Conservation (phyloP, 495 filamentous ascomycete genomes). For the Penicillium lividum region DNA sequence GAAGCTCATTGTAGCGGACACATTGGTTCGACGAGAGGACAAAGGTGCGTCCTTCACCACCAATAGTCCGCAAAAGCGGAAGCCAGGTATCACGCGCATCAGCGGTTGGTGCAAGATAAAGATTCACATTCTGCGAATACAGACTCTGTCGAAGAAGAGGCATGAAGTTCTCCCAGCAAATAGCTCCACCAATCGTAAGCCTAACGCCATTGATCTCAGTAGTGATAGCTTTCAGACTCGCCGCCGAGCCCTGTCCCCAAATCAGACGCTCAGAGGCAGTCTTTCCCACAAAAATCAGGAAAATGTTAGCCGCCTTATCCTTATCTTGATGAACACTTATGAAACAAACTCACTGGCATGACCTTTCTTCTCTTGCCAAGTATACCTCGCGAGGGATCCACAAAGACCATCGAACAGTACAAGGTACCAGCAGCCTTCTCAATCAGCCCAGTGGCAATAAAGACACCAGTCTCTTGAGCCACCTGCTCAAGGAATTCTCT, state of each 20-base stretch:
- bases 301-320: not conserved
- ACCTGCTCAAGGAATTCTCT: slow-evolving; percentile 75
- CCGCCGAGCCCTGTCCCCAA: slow-evolving; percentile 85
- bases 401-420: slow-evolving; percentile 83
- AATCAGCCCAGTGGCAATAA: slow-evolving; percentile 76
- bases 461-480: slow-evolving; percentile 73
- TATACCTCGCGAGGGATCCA: slow-evolving; percentile 69
- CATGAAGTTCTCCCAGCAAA: slow-evolving; percentile 99
- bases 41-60: slow-evolving; percentile 77
- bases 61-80: slow-evolving; percentile 77
- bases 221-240: slow-evolving; percentile 77
- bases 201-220: slow-evolving; percentile 77
- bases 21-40: slow-evolving; percentile 90
- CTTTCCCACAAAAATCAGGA: slow-evolving; percentile 1
- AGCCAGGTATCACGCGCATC: slow-evolving; percentile 85
- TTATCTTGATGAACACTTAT: not conserved
- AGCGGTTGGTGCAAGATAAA: slow-evolving; percentile 91
- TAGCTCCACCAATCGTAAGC: slow-evolving; percentile 78
- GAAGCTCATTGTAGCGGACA: slow-evolving; percentile 58
- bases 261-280: slow-evolving; percentile 56
- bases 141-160: slow-evolving; percentile 77
- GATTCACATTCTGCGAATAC: slow-evolving; percentile 88
- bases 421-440: slow-evolving; percentile 79
- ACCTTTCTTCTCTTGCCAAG: slow-evolving; percentile 92
- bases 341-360: slow-evolving; percentile 65